Evolutionary conservation across 2,329 filamentous ascomycete genomes (phyloP).

Genomic region (Exophiala viscosa): DNA sequence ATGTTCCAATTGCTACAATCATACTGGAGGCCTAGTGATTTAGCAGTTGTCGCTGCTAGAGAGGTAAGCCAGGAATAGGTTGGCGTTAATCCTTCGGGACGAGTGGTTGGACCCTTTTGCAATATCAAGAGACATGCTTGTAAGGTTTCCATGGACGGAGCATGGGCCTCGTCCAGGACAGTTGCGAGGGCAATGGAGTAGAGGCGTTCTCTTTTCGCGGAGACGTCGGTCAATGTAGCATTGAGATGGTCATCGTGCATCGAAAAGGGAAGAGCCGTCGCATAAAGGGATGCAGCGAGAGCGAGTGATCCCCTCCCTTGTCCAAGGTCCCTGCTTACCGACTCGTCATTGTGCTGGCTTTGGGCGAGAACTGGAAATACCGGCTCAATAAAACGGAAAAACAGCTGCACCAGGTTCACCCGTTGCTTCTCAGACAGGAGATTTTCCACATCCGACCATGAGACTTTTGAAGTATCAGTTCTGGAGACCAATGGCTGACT

Average conservation of each 20-base stretch:
- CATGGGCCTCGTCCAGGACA: slow-evolving; percentile 9
- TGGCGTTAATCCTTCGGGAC: slow-evolving; percentile 41
- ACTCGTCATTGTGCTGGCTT: slow-evolving; percentile 71
- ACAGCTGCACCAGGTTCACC: slow-evolving; percentile 45
- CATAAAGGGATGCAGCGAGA: slow-evolving; percentile 70
- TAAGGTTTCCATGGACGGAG: slow-evolving; percentile 50
- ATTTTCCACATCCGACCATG: slow-evolving; percentile 3
- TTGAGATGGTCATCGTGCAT: slow-evolving; percentile 40
- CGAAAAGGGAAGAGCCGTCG: slow-evolving; percentile 83
- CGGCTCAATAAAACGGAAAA: slow-evolving; percentile 75
- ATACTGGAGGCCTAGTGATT: slow-evolving; percentile 49
- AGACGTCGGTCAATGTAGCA: slow-evolving; percentile 25
- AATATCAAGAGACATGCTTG: slow-evolving; percentile 54
- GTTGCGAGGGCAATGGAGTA: slow-evolving; percentile 14
- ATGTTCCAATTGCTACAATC: slow-evolving; percentile 44
- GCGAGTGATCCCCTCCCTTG: slow-evolving; percentile 64
- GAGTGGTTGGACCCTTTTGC: slow-evolving; percentile 10
- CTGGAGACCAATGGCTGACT: background rate
- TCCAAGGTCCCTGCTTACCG: slow-evolving; percentile 61
- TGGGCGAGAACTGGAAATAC: slow-evolving; percentile 82
- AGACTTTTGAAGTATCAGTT: background rate
- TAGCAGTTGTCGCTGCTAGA: slow-evolving; percentile 53
- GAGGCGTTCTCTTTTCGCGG: slow-evolving; percentile 11
- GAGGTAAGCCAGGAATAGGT: slow-evolving; percentile 46
- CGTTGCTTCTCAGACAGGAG: slow-evolving; percentile 11